Percentiles rank a stretch among this genome's conserved stretches.
phyloP scores from a whole-genome alignment of 495 filamentous ascomycete genomes.

The Penicillium flavigenum region DNA sequence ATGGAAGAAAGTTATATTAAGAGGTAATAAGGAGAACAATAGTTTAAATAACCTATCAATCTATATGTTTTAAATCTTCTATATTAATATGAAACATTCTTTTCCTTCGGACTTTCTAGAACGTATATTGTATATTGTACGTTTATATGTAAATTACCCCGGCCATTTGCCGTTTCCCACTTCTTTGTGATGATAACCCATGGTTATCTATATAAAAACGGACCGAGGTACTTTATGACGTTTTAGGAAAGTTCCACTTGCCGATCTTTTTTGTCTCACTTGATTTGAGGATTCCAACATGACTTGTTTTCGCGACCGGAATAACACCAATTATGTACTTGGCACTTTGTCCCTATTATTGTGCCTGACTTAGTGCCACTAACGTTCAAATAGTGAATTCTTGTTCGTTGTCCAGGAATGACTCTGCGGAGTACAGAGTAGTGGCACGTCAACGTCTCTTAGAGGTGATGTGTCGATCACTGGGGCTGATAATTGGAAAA shows the following conservation, averaged over 20 bases:
- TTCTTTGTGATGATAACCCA: no score
- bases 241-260: background rate
- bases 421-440: background rate
- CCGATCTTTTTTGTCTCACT: background rate
- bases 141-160: no score
- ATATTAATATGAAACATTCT: no score
- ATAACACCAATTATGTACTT: background rate
- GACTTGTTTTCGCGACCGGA: background rate
- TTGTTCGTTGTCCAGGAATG: background rate
- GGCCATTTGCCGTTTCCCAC: no score
- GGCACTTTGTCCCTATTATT: background rate
- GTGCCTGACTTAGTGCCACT: background rate
- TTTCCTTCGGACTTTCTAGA: no score
- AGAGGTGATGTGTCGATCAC: background rate
- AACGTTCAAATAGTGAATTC: background rate
- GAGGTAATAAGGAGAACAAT: no score
- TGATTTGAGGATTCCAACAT: background rate
- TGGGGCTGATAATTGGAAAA: background rate
- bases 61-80: no score
- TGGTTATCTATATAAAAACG: no score
- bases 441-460: background rate
- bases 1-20: no score
- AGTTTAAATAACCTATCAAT: no score
- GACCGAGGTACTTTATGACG: background rate
- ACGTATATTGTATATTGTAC: no score